Percentiles rank a stretch among this genome's conserved stretches.
Conservation (phyloP, 2,329 filamentous ascomycete species). For the Ceratocystis eucalypticola region DNA sequence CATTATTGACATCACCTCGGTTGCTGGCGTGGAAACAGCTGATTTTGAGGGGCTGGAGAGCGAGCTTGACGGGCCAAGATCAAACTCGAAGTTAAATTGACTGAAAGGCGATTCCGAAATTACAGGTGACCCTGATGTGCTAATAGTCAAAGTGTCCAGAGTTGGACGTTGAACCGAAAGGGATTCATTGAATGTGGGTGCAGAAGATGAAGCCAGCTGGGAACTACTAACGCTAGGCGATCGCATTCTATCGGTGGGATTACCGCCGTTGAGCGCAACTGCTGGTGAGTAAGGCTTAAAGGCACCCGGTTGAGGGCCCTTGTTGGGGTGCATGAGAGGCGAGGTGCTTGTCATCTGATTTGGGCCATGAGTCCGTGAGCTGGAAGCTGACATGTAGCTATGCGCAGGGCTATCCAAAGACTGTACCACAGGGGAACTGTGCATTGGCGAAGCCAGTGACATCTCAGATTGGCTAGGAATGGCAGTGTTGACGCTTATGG, state of each 20-base stretch:
- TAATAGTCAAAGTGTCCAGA: not conserved
- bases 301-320: not conserved
- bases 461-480: not conserved
- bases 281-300: slow-evolving; percentile 18
- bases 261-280: slow-evolving; percentile 3
- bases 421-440: slow-evolving; percentile 5
- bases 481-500: slow-evolving; percentile 12
- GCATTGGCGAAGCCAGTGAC: slow-evolving; percentile 7
- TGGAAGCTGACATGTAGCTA: slow-evolving; percentile 5
- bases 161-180: not conserved
- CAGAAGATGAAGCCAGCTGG: not conserved
- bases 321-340: not conserved
- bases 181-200: not conserved
- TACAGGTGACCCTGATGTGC: slow-evolving; percentile 1
- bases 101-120: slow-evolving; percentile 17
- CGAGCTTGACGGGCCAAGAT: slow-evolving; percentile 9
- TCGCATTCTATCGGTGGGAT: not conserved
- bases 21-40: not conserved
- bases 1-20: slow-evolving; percentile 6
- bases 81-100: slow-evolving; percentile 19
- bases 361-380: slow-evolving; percentile 5
- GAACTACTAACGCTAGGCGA: not conserved
- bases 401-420: slow-evolving; percentile 1
- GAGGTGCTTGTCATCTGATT: not conserved
- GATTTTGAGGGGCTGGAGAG: not conserved